These are phyloP conservation scores for Solanum hybrid DNA, from an alignment of 305 asterid species.

Conservation along the genomic window DNA sequence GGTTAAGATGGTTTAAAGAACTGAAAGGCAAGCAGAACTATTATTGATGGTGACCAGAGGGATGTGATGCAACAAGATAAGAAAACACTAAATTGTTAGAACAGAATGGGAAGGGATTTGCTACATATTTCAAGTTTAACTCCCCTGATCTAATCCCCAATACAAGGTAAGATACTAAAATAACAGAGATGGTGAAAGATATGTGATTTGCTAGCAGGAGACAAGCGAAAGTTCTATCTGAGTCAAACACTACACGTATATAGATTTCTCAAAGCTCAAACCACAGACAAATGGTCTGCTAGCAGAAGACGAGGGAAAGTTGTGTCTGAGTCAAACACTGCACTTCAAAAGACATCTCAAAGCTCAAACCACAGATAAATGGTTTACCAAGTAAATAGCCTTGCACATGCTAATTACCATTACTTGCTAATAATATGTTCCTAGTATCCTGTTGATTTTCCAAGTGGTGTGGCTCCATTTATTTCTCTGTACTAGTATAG, in stretches of 20 bases:
- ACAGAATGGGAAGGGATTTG: not conserved
- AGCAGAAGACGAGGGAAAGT: not conserved
- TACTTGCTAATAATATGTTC: not conserved
- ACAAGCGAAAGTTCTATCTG: not conserved
- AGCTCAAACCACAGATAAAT: not conserved
- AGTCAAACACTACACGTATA: not conserved
- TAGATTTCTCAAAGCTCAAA: not conserved
- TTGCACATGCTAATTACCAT: not conserved
- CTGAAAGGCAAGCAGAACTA: not conserved
- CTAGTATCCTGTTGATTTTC: not conserved
- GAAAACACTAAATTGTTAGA: not conserved
- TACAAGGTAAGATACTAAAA: not conserved
- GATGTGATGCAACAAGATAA: not conserved
- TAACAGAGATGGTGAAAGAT: not conserved
- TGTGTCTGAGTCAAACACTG: not conserved
- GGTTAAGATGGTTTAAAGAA: not conserved
- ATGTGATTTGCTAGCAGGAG: not conserved
- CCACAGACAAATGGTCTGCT: not conserved
- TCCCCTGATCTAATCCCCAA: not conserved
- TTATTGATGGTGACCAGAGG: not conserved
- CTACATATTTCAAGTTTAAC: not conserved
- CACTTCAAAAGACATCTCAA: not conserved
- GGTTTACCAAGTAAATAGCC: not conserved
- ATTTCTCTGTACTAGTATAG: not conserved
- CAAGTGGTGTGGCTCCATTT: not conserved